Evolutionary conservation across 192 early-diverging fungal species (phyloP), one percentile per base, ranked within the genome.

Genomic region (Anaeromyces robustus): DNA sequence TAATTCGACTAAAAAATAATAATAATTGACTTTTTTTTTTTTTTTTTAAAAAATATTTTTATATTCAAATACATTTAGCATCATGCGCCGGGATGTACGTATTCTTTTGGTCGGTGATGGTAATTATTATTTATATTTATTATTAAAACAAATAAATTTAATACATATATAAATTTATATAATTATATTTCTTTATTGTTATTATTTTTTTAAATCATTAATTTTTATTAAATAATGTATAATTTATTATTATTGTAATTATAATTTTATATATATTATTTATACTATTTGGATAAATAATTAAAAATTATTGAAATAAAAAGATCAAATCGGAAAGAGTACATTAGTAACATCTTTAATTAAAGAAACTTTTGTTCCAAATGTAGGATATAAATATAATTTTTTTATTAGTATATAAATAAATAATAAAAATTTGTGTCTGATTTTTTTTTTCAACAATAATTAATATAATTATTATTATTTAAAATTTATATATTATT

Each of bases 301-400:
- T n/a, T n/a, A n/a, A n/a, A n/a, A n/a, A n/a, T n/a, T n/a, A n/a
- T n/a, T n/a, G 16, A 14, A 13, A 39, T 39, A n/a, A 11, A 68
- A 68, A 92, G 93, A 95, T 84, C 92, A 92, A 68, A 96, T 96
- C 79, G 98, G 98, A 79, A 99, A 99, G 84, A 96, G 95, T 85
- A 96, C 98, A 30, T 86, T 99, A 81, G 95, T 99, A 80, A 97
- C 95, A 30, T 94, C 96, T 19, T 92, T 99, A 59, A 98, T 98
- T 82, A 98, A 97, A 83, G 98, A 99, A 83, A 90, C 92, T 11
- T 99, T 95, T 90, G 92, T 99, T 30, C 90, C 93, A 32, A 94
- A 96, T 85, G 97, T 97, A 86, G 84, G 84, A 83, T 29, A n/a
- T n/a, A n/a, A n/a, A n/a, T n/a, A n/a, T n/a, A n/a, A n/a, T n/a